A percentile compares a stretch with the other conserved stretches of the same genome.
Evolutionary conservation across 1,284 basidiomycete genomes (phyloP).

Genomic region (Coriolopsis trogii): DNA sequence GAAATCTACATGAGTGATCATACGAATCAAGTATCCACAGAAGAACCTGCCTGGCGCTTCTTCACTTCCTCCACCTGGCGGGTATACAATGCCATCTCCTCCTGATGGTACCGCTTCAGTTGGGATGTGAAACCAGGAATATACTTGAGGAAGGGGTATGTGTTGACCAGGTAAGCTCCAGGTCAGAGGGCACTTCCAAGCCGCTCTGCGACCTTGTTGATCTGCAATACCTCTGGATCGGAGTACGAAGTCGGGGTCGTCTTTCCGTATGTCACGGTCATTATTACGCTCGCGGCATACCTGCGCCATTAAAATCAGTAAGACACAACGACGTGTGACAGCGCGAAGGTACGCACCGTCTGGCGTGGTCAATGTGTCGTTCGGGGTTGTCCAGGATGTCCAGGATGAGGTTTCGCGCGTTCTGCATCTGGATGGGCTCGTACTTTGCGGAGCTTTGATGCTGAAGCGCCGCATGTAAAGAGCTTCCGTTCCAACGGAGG

Average conservation of each 20-base stretch:
- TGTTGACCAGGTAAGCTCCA: conserved; percentile 60
- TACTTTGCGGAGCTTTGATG: conserved; percentile 12
- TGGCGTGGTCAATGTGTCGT: conserved; percentile 7
- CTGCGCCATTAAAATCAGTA: conserved; percentile 34
- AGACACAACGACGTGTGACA: not conserved
- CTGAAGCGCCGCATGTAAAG: conserved; percentile 17
- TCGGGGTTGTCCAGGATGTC: conserved; percentile 14
- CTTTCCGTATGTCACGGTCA: conserved; percentile 70
- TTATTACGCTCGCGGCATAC: conserved; percentile 64
- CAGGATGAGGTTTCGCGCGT: conserved; percentile 13
- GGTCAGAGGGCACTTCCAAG: conserved; percentile 55
- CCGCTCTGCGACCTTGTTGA: conserved; percentile 50
- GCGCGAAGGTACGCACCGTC: not conserved
- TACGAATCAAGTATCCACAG: too few relatives aligned
- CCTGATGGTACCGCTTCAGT: conserved; percentile 52
- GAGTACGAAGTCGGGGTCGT: conserved; percentile 48
- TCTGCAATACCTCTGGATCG: conserved; percentile 58
- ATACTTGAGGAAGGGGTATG: conserved; percentile 55
- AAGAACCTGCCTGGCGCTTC: conserved; percentile 42
- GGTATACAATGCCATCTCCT: conserved; percentile 60
- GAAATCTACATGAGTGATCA: not conserved
- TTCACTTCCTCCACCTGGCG: conserved; percentile 49
- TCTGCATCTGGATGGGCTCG: conserved; percentile 16
- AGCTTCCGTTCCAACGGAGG: not conserved
- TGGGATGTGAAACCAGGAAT: conserved; percentile 61